Percentiles rank a stretch among this genome's conserved stretches.
Evolutionary conservation across 495 filamentous ascomycete species (phyloP).

Genomic region (Filosporella fistucella): DNA sequence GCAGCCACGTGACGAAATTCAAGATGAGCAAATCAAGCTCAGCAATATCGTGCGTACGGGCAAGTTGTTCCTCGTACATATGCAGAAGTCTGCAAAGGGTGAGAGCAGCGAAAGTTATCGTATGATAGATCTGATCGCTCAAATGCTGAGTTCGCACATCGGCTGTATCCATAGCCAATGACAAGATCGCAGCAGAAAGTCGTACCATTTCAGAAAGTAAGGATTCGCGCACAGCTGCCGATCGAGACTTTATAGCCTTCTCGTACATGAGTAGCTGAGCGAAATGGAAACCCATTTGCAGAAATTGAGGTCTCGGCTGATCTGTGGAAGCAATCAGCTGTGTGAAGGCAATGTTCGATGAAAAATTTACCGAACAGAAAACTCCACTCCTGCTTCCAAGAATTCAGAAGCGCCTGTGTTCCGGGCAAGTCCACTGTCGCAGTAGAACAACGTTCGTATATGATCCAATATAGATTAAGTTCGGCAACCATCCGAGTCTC

Average conservation of each 20-base stretch:
- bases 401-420: constrained; percentile 30
- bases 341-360: neutral
- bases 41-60: constrained; percentile 23
- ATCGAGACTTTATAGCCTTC: constrained; percentile 33
- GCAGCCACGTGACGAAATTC: constrained; percentile 36
- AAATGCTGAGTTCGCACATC: constrained; percentile 41
- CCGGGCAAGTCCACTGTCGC: constrained; percentile 29
- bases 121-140: constrained; percentile 45
- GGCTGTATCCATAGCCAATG: constrained; percentile 41
- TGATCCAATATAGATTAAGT: constrained; percentile 39
- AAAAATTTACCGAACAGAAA: constrained; percentile 32
- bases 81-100: constrained; percentile 35
- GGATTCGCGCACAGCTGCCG: constrained; percentile 31
- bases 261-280: constrained; percentile 39
- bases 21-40: constrained; percentile 31
- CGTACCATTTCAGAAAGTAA: constrained; percentile 38
- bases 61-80: constrained; percentile 32
- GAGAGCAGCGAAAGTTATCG: constrained; percentile 42
- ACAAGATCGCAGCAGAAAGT: constrained; percentile 35
- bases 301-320: constrained; percentile 42
- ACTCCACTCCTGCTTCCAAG: constrained; percentile 37
- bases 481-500: constrained; percentile 43
- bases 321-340: no score
- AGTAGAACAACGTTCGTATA: constrained; percentile 29
- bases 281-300: constrained; percentile 44